Evolutionary conservation across 164 flowering plant genomes (phyloP), one percentile per base, ranked within the genome.

Genomic region (Malania oleifera): DNA sequence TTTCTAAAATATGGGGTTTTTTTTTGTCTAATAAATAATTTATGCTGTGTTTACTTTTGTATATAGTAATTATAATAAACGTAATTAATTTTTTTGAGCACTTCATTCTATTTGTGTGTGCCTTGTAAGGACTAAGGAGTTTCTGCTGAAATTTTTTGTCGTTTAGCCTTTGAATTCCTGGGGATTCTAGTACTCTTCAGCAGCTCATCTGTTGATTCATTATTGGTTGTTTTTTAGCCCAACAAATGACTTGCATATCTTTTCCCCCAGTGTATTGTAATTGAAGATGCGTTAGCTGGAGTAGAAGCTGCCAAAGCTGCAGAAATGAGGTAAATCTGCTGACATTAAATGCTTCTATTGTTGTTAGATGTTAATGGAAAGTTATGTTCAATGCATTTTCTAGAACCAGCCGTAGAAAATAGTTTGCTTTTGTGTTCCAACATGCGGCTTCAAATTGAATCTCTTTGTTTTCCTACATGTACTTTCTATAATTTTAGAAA

Each of bases 281-380:
- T 93, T 72, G 99, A 93, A 78, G 99, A 93, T 83, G 99, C 97
- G 35, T 73, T 90, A 56, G 97, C 96, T 59, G 99, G 99, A 67
- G 84, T 93, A 31, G 95, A 93, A 80, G 99, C 99, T 67, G 97
- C 97, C 31, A 75, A 86, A 64, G 91, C 96, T 58, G 99, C 99
- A 62, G 40, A 81, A 54, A 93, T 93, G 97, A 90, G 99, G 97
- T 90, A 71, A 58, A 29, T 49, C 11, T 50, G 14, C 34, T 23
- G n/a, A 46, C 25, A 22, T 29, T 29, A 53, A 15, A 6, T 29
- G 3, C 19, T 39, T 26, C 34, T 56, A 41, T 25, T 49, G 46
- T 50, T 40, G 23, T 31, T 12, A 48, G 49, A 60, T 59, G 14
- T 35, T 28, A 34, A 37, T 20, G 18, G n/a, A 7, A 31, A 56